These are phyloP conservation scores for Phoma herbarum DNA, from an alignment of 2,329 filamentous ascomycete genomes.

Conservation along the genomic window DNA sequence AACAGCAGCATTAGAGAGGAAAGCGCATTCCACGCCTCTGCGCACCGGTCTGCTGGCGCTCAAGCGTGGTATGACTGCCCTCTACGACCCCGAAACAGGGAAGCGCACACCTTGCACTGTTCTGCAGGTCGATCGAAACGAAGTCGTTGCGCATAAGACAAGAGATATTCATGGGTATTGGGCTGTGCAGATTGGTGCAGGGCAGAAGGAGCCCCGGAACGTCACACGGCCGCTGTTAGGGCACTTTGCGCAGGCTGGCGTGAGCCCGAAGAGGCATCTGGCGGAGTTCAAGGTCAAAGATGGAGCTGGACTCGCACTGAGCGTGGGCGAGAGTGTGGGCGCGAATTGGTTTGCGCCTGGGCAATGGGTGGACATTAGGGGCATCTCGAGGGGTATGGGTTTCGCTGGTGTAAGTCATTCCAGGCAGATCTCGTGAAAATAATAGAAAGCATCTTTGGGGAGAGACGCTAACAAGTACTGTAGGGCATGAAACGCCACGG, in stretches of 20 bases:
- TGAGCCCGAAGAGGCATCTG: constrained; percentile 84
- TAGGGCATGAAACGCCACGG: constrained; percentile 94
- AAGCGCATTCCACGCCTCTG: constrained; percentile 65
- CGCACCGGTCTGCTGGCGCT: constrained; percentile 84
- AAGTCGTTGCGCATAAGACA: constrained; percentile 89
- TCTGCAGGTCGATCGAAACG: constrained; percentile 89
- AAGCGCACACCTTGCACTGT: constrained; percentile 87
- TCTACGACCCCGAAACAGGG: constrained; percentile 80
- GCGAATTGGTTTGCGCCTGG: constrained; percentile 93
- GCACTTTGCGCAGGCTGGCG: constrained; percentile 82
- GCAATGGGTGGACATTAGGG: constrained; percentile 87
- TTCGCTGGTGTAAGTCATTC: constrained; percentile 74
- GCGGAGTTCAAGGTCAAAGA: constrained; percentile 87
- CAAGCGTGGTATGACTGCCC: constrained; percentile 95
- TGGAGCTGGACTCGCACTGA: constrained; percentile 73
- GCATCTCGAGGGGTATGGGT: constrained; percentile 84
- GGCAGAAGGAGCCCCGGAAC: constrained; percentile 76
- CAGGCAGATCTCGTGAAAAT: background rate
- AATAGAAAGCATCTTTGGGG: no score
- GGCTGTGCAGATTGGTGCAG: constrained; percentile 88
- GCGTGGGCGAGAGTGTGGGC: constrained; percentile 76
- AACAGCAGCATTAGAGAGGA: constrained; percentile 67
- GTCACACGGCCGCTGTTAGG: constrained; percentile 84
- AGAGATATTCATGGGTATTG: constrained; percentile 84
- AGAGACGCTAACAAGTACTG: constrained; percentile 11